Conservation (phyloP, 75 land plant genomes). For the Azolla pinnata region DNA sequence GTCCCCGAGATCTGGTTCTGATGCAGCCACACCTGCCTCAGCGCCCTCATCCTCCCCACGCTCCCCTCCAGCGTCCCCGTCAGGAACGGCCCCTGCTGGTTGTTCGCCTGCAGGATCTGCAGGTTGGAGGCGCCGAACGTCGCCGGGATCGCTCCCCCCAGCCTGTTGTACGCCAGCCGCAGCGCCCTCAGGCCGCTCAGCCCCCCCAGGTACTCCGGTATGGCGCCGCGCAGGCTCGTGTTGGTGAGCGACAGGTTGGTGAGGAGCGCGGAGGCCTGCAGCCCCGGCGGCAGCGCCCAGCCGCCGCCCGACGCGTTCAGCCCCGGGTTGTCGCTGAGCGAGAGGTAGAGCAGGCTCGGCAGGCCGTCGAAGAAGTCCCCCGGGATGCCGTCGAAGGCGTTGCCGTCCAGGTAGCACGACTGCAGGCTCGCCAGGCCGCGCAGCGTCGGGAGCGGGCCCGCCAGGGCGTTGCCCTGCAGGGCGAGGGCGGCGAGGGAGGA, state of each 20-base stretch:
- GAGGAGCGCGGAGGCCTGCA: slow-evolving; percentile 32
- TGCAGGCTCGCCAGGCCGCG: slow-evolving; percentile 34
- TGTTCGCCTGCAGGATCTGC: slow-evolving; percentile 50
- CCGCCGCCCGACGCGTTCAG: slow-evolving; percentile 37
- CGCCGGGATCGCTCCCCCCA: slow-evolving; percentile 55
- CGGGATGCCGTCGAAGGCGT: slow-evolving; percentile 50
- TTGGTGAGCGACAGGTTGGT: slow-evolving; percentile 36
- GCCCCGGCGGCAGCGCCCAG: slow-evolving; percentile 50
- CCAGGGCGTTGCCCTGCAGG: slow-evolving; percentile 39
- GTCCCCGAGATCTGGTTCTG: slow-evolving; percentile 55
- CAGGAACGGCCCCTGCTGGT: slow-evolving; percentile 33
- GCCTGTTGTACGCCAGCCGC: slow-evolving; percentile 41
- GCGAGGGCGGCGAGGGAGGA: slow-evolving; percentile 30
- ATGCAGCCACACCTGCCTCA: slow-evolving; percentile 56
- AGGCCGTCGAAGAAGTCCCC: slow-evolving; percentile 47
- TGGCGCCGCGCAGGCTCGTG: slow-evolving; percentile 51
- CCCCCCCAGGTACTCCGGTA: slow-evolving; percentile 58
- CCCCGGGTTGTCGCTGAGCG: slow-evolving; percentile 31
- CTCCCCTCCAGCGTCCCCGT: slow-evolving; percentile 46
- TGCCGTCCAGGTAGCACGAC: slow-evolving; percentile 38
- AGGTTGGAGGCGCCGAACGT: slow-evolving; percentile 28
- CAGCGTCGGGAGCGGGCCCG: slow-evolving; percentile 53
- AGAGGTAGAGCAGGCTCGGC: slow-evolving; percentile 23
- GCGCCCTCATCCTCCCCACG: slow-evolving; percentile 32
- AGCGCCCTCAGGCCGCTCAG: slow-evolving; percentile 30